Conservation (phyloP, 2,329 filamentous ascomycete genomes). For the Pseudogymnoascus sp. region DNA sequence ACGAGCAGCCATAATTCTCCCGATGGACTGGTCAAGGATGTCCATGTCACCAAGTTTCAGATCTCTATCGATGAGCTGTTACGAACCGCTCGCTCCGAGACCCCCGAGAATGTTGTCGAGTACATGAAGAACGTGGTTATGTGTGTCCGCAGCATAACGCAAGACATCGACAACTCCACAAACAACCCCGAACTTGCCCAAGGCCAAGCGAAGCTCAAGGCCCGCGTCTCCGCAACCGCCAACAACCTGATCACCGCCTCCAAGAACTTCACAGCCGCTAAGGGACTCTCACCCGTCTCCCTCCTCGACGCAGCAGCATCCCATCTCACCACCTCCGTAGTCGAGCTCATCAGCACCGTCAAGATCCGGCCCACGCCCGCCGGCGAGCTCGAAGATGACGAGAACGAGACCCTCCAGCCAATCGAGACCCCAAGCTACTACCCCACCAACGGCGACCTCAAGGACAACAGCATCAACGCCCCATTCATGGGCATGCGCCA, state of each 20-base stretch:
- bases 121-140: conserved; percentile 81
- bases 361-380: conserved; percentile 73
- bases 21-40: conserved; percentile 75
- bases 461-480: conserved; percentile 34
- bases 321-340: conserved; percentile 74
- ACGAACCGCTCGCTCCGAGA: conserved; percentile 63
- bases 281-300: conserved; percentile 84
- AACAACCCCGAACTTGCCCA: conserved; percentile 43
- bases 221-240: conserved; percentile 79
- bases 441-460: conserved; percentile 39
- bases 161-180: conserved; percentile 59
- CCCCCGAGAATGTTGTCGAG: conserved; percentile 66
- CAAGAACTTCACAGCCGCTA: conserved; percentile 78
- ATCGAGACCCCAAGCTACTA: conserved; percentile 63
- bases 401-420: conserved; percentile 58
- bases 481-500: conserved; percentile 50
- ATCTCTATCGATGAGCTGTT: conserved; percentile 88
- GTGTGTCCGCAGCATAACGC: conserved; percentile 74
- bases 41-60: conserved; percentile 92
- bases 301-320: conserved; percentile 87
- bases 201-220: conserved; percentile 62
- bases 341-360: conserved; percentile 74
- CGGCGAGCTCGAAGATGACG: conserved; percentile 69
- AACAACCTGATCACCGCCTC: conserved; percentile 93
- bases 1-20: conserved; percentile 61